Percentiles rank a stretch among this genome's conserved stretches.
phyloP scores from a whole-genome alignment of 2,329 filamentous ascomycete genomes.

The Paraphaeosphaeria minitans region DNA sequence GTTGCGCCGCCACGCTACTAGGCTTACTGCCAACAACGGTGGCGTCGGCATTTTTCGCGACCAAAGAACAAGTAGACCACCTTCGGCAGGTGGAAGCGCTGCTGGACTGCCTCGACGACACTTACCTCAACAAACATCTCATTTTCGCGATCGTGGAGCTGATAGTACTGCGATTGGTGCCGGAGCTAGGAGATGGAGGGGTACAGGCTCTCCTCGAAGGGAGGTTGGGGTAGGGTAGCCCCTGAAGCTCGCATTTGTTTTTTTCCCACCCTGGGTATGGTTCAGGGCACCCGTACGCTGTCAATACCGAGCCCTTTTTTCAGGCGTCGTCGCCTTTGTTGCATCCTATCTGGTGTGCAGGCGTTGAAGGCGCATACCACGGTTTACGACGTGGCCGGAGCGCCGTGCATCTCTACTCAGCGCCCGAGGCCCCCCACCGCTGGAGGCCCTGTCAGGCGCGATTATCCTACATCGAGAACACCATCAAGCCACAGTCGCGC shows the following conservation, averaged over 20 bases:
- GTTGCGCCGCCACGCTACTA: constrained; percentile 66
- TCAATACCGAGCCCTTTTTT: constrained; percentile 14
- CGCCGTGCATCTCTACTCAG: constrained; percentile 17
- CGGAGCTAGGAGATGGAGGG: constrained; percentile 77
- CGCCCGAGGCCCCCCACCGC: constrained; percentile 28
- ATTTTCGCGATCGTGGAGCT: constrained; percentile 83
- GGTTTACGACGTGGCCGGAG: constrained; percentile 19
- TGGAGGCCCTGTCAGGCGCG: constrained; percentile 15
- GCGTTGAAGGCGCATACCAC: constrained; percentile 1
- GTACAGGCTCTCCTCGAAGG: constrained; percentile 76
- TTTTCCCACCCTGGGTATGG: constrained; percentile 15
- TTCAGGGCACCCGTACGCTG: constrained; percentile 10
- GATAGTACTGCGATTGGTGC: constrained; percentile 79
- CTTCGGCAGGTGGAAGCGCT: constrained; percentile 65
- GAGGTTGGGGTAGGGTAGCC: constrained; percentile 59
- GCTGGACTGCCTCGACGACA: constrained; percentile 76
- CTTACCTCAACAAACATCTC: constrained; percentile 91
- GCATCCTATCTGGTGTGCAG: not conserved
- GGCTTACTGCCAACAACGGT: constrained; percentile 54
- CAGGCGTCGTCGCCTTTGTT: constrained; percentile 2
- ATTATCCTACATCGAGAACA: constrained; percentile 8
- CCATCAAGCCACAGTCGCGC: constrained; percentile 1
- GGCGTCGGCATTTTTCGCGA: constrained; percentile 39
- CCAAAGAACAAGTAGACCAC: constrained; percentile 54
- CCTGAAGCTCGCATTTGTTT: constrained; percentile 18